Percentiles rank a stretch among this genome's conserved stretches.
phyloP scores from a whole-genome alignment of 2,329 filamentous ascomycete species.

The Aspergillus quadrilineatus region DNA sequence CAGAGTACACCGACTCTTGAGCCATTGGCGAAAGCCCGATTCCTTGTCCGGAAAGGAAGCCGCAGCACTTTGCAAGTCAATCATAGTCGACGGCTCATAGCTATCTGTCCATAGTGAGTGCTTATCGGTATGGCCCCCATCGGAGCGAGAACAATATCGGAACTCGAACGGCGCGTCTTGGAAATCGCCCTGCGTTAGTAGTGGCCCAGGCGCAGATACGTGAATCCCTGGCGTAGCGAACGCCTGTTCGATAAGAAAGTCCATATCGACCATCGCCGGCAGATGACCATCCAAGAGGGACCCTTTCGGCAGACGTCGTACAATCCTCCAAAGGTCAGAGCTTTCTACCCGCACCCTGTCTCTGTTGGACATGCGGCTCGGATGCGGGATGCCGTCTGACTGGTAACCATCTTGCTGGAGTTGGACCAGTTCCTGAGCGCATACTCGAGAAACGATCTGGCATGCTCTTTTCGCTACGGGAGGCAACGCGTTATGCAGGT shows the following conservation, averaged over 20 bases:
- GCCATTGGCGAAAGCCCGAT: conserved; percentile 72
- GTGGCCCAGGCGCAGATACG: conserved; percentile 59
- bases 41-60: conserved; percentile 72
- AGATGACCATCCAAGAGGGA: conserved; percentile 70
- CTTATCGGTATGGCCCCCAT: conserved; percentile 44
- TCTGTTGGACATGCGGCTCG: conserved; percentile 90
- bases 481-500: conserved; percentile 58
- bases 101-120: conserved; percentile 63
- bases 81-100: conserved; percentile 60
- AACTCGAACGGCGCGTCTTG: conserved; percentile 62
- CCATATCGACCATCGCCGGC: conserved; percentile 86
- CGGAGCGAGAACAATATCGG: conserved; percentile 53
- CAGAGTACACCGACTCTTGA: conserved; percentile 71
- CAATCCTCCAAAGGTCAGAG: conserved; percentile 81
- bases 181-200: conserved; percentile 56
- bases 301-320: conserved; percentile 86
- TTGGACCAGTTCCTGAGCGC: conserved; percentile 70
- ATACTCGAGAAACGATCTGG: conserved; percentile 75
- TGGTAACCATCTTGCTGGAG: conserved; percentile 69
- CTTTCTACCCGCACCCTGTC: conserved; percentile 83
- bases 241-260: conserved; percentile 72
- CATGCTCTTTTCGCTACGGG: conserved; percentile 76
- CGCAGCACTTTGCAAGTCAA: conserved; percentile 64
- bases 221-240: conserved; percentile 72
- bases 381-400: conserved; percentile 65